Evolutionary conservation across 2,329 filamentous ascomycete species (phyloP).

Genomic region (Colletotrichum liaoningense): DNA sequence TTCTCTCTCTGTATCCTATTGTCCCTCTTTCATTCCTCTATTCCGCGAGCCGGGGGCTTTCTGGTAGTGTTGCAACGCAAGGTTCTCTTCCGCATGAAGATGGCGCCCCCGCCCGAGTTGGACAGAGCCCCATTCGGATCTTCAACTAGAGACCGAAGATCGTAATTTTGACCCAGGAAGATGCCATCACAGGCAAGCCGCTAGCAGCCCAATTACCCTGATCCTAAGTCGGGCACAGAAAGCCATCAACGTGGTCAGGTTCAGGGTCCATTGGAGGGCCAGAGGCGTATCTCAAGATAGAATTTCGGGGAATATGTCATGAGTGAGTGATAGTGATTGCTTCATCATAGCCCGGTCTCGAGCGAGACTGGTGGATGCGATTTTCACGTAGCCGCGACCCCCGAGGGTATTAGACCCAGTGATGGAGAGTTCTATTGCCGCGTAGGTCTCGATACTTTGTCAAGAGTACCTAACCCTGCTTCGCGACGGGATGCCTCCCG

Average conservation of each 20-base stretch:
- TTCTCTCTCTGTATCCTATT: background rate
- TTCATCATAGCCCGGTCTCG: constrained; percentile 14
- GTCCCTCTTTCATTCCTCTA: background rate
- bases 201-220: constrained; percentile 25
- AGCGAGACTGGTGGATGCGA: constrained; percentile 21
- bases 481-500: background rate
- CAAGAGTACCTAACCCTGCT: background rate
- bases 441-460: background rate
- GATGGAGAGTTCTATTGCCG: background rate
- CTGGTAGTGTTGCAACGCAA: constrained; percentile 15
- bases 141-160: constrained; percentile 33
- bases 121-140: constrained; percentile 30
- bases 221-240: constrained; percentile 17
- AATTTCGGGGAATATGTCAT: constrained; percentile 31
- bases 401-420: background rate
- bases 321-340: background rate
- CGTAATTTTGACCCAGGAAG: constrained; percentile 31
- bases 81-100: constrained; percentile 27
- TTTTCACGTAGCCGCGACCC: constrained; percentile 12
- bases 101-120: constrained; percentile 8
- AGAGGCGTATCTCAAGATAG: constrained; percentile 13
- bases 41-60: background rate
- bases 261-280: constrained; percentile 22
- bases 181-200: constrained; percentile 29
- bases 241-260: constrained; percentile 21